A percentile compares a stretch with the other conserved stretches of the same genome.
Conservation (phyloP, 371 early-diverging fungal species). For the Mucor ambiguus region DNA sequence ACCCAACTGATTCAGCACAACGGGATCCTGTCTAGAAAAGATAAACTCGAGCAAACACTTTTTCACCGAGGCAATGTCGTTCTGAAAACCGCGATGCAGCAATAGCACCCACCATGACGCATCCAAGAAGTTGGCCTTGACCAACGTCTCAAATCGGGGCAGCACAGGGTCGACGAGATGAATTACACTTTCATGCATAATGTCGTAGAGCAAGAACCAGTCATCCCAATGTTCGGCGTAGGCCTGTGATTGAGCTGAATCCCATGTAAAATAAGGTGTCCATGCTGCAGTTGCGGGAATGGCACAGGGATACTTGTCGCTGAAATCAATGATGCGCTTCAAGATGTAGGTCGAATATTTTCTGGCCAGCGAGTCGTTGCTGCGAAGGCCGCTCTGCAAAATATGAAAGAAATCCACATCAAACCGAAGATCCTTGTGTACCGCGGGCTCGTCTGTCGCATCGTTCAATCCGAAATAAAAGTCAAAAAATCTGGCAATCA, state of each 20-base stretch:
- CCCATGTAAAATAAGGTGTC: conserved; percentile 49
- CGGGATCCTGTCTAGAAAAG: conserved; percentile 29
- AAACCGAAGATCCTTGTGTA: conserved; percentile 40
- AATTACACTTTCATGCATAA: conserved; percentile 54
- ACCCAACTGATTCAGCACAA: conserved; percentile 31
- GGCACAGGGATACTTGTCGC: conserved; percentile 27
- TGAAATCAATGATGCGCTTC: conserved; percentile 48
- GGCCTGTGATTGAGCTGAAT: conserved; percentile 17
- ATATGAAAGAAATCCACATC: conserved; percentile 44
- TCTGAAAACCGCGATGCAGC: conserved; percentile 47
- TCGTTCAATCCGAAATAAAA: conserved; percentile 40
- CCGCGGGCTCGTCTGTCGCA: conserved; percentile 4
- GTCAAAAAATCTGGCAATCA: conserved; percentile 50
- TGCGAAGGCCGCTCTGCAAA: conserved; percentile 49
- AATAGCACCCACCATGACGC: conserved; percentile 51
- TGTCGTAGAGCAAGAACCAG: conserved; percentile 61
- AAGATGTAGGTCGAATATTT: conserved; percentile 48
- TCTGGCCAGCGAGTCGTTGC: conserved; percentile 45
- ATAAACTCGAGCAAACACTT: conserved; percentile 46
- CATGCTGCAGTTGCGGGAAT: conserved; percentile 17
- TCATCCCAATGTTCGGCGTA: conserved; percentile 55
- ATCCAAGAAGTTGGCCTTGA: conserved; percentile 32
- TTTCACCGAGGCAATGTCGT: conserved; percentile 42
- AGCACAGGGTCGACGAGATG: conserved; percentile 59
- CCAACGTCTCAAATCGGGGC: conserved; percentile 38